These are phyloP conservation scores for Caloboletus inedulis DNA, from an alignment of 1,284 basidiomycete species.

Conservation along the genomic window DNA sequence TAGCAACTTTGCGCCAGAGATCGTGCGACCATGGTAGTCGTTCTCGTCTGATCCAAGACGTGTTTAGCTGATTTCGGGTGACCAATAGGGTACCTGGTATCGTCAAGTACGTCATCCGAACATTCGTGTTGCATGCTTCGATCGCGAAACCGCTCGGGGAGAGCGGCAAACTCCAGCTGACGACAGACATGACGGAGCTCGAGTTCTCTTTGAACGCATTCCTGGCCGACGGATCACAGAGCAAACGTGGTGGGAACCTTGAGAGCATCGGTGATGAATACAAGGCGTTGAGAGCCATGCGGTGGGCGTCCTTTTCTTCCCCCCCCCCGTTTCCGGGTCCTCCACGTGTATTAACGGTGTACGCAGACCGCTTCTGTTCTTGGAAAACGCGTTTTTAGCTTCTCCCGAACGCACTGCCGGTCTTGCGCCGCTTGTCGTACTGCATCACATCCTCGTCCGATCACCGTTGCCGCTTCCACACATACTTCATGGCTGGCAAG, in stretches of 20 bases:
- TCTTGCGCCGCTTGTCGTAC: conserved; percentile 77
- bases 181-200: conserved; percentile 92
- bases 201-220: conserved; percentile 87
- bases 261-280: conserved; percentile 80
- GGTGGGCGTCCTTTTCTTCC: conserved; percentile 46
- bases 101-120: conserved; percentile 73
- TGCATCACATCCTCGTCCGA: conserved; percentile 91
- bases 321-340: too few relatives aligned
- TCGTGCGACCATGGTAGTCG: conserved; percentile 66
- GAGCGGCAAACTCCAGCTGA: conserved; percentile 85
- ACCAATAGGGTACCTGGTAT: conserved; percentile 59
- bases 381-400: conserved; percentile 70
- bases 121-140: conserved; percentile 87
- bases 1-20: conserved; percentile 68
- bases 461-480: conserved; percentile 85
- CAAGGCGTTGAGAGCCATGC: conserved; percentile 72
- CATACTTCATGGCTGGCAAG: conserved; percentile 85
- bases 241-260: conserved; percentile 60
- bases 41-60: conserved; percentile 1
- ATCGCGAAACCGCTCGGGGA: conserved; percentile 87
- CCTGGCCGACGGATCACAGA: conserved; percentile 55
- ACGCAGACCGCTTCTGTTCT: conserved; percentile 78
- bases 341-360: not conserved
- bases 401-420: conserved; percentile 64
- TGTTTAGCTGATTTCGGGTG: conserved; percentile 4